Evolutionary conservation across 1,284 basidiomycete genomes (phyloP).

Genomic region (Malassezia yamatoensis): DNA sequence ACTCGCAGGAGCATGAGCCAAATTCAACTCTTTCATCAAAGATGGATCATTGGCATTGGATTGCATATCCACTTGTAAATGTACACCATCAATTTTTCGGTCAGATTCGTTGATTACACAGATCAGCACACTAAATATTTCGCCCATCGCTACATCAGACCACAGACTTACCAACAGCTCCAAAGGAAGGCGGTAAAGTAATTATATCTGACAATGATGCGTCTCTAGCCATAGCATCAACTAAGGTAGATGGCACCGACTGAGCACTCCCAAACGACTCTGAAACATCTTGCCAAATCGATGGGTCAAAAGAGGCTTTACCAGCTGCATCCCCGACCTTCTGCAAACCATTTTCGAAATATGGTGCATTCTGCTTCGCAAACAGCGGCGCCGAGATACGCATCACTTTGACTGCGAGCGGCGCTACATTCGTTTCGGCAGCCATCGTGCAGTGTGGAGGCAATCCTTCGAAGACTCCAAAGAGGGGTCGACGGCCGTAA

Average conservation of each 20-base stretch:
- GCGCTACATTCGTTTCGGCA: constrained; percentile 4
- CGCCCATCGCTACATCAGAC: constrained; percentile 6
- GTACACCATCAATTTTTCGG: neutral
- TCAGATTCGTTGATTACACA: constrained; percentile 4
- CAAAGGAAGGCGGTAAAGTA: constrained; percentile 9
- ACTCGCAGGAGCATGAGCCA: neutral
- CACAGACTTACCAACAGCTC: constrained; percentile 6
- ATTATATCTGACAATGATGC: constrained; percentile 7
- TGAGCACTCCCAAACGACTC: constrained; percentile 1
- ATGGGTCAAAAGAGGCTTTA: neutral
- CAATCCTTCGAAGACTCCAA: neutral
- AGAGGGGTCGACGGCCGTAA: too few species aligned
- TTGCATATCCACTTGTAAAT: constrained; percentile 6
- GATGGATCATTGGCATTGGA: neutral
- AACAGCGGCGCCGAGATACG: constrained; percentile 11
- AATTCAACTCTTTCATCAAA: neutral
- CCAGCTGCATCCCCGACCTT: neutral
- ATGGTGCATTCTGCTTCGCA: constrained; percentile 1
- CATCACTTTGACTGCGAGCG: constrained; percentile 15
- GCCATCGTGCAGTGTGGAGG: neutral
- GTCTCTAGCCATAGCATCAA: constrained; percentile 1
- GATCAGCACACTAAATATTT: constrained; percentile 12
- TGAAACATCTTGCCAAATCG: constrained; percentile 1
- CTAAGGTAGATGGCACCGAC: neutral
- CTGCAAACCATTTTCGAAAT: constrained; percentile 3